phyloP scores from a whole-genome alignment of 108 stramenopile genomes.

The Stephanodiscus triporus region DNA sequence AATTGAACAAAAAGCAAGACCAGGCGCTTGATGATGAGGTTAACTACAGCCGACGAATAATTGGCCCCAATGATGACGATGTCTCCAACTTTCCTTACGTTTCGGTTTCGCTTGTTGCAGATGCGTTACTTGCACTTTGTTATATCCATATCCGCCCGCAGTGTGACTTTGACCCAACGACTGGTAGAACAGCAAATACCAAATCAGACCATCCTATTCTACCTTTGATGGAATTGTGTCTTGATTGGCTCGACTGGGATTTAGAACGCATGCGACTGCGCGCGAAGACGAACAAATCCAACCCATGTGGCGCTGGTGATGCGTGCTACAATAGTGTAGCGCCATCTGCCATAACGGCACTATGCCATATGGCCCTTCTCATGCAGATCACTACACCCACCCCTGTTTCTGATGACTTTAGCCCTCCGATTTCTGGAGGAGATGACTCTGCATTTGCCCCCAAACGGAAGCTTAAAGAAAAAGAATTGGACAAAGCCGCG shows the following conservation, averaged over 20 bases:
- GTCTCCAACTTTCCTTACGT: conserved; percentile 59
- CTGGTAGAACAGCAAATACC: conserved; percentile 63
- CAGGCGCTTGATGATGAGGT: conserved; percentile 43
- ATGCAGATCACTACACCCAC: conserved; percentile 69
- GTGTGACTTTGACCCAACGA: conserved; percentile 70
- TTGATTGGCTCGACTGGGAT: conserved; percentile 87
- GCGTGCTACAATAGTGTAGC: conserved; percentile 65
- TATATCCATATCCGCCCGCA: conserved; percentile 75
- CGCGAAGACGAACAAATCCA: conserved; percentile 43
- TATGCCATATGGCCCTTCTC: conserved; percentile 75
- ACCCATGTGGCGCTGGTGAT: conserved; percentile 61
- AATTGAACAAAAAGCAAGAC: conserved; percentile 53
- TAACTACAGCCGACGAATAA: conserved; percentile 31
- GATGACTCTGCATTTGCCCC: conserved; percentile 8
- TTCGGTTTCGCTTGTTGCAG: conserved; percentile 74
- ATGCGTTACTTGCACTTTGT: conserved; percentile 79
- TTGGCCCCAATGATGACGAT: conserved; percentile 55
- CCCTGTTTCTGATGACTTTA: no score
- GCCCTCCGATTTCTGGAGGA: no score
- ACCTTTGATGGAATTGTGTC: conserved; percentile 63
- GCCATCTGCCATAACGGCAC: conserved; percentile 79
- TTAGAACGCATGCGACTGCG: conserved; percentile 69
- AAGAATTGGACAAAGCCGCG: conserved; percentile 40
- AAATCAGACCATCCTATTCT: conserved; percentile 74
- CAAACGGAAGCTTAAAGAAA: conserved; percentile 28